Percentiles rank a stretch among this genome's conserved stretches.
These are phyloP conservation scores for Platanthera guangdongensis DNA, from an alignment of 106 monocot genomes.

Conservation along the genomic window DNA sequence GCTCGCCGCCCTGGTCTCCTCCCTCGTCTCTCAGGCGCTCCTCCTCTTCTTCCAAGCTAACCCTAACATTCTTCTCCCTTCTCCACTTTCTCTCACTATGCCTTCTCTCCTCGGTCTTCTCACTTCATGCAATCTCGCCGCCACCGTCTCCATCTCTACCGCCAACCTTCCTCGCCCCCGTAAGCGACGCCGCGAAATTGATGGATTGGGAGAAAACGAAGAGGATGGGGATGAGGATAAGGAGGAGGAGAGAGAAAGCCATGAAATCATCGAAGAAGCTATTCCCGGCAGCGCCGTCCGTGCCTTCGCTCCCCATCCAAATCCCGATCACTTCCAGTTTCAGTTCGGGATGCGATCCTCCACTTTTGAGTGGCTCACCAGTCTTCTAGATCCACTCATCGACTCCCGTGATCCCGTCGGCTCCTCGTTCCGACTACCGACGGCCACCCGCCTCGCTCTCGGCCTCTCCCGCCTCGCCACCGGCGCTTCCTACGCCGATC, in stretches of 20 bases:
- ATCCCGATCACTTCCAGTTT: conserved; percentile 35
- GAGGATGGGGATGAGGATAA: not conserved
- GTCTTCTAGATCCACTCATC: conserved; percentile 82
- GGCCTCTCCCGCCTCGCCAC: conserved; percentile 44
- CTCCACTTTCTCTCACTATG: conserved; percentile 7
- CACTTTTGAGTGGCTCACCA: conserved; percentile 67
- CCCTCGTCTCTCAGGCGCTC: conserved; percentile 41
- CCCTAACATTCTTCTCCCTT: not conserved
- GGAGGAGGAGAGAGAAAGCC: not conserved
- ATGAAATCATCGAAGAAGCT: not conserved
- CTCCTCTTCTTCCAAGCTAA: conserved; percentile 15
- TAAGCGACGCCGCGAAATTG: not conserved
- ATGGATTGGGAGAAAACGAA: not conserved
- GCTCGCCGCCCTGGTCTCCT: conserved; percentile 17
- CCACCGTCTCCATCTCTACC: not conserved
- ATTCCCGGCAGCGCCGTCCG: not conserved
- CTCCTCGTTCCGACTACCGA: conserved; percentile 15
- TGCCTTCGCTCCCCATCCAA: not conserved
- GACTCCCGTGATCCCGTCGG: conserved; percentile 23
- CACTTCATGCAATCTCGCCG: conserved; percentile 18
- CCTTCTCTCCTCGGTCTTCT: conserved; percentile 10
- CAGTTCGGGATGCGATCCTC: conserved; percentile 44
- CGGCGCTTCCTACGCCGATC: conserved; percentile 40
- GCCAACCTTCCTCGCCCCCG: conserved; percentile 6
- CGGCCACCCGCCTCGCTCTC: conserved; percentile 38